Evolutionary conservation across 2,329 filamentous ascomycete genomes (phyloP).

Genomic region (Phyllosticta citriasiana): DNA sequence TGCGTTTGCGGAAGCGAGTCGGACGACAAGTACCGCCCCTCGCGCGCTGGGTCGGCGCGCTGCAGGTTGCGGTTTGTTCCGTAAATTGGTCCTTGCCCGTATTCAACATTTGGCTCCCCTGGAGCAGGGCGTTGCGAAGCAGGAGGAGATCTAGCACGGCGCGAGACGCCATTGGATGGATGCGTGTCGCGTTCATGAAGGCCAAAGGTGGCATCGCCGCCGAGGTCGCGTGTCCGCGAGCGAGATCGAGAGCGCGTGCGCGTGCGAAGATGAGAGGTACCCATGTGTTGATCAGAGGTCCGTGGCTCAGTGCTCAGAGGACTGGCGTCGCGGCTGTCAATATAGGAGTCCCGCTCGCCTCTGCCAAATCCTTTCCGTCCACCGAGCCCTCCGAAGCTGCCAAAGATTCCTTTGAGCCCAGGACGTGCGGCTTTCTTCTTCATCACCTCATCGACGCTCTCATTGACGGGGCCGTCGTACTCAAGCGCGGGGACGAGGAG

Average conservation of each 20-base stretch:
- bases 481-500: conserved; percentile 70
- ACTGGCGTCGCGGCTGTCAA: neutral
- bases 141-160: neutral
- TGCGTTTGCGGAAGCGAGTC: neutral
- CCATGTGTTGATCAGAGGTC: neutral
- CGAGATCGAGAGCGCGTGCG: neutral
- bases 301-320: neutral
- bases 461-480: conserved; percentile 28
- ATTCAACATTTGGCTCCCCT: neutral
- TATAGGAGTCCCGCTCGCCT: neutral
- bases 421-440: neutral
- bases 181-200: neutral
- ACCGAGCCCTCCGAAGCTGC: neutral
- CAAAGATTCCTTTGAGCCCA: conserved; percentile 2
- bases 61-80: neutral
- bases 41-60: neutral
- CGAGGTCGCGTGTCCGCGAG: neutral
- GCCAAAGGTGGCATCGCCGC: neutral
- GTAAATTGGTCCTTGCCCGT: neutral
- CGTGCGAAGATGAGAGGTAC: neutral
- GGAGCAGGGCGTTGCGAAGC: neutral
- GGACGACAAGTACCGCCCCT: neutral
- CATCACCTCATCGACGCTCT: conserved; percentile 13
- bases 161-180: neutral
- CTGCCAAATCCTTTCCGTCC: neutral